Conservation (phyloP, 2,329 filamentous ascomycete genomes). For the Zymoseptoria ardabiliae region DNA sequence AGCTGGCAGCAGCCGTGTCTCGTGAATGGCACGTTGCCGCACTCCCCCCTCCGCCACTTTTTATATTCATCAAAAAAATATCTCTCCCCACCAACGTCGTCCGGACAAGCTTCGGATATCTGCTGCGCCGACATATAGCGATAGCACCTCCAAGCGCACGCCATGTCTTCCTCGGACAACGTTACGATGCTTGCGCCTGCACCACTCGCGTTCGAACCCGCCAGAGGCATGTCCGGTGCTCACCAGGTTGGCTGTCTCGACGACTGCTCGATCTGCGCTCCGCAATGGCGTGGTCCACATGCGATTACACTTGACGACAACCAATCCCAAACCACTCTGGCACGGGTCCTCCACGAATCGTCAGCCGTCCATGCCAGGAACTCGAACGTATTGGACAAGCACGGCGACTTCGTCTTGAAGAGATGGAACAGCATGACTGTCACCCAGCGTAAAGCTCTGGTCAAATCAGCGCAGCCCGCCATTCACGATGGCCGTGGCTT, state of each 20-base stretch:
- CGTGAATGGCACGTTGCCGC: background rate
- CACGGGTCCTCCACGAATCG: too few relatives aligned
- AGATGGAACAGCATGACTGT: slow-evolving; percentile 6
- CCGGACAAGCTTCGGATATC: background rate
- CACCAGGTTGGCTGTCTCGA: background rate
- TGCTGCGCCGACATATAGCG: background rate
- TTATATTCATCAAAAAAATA: background rate
- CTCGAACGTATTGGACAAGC: background rate
- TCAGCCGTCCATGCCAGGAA: too few relatives aligned
- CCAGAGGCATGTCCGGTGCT: background rate
- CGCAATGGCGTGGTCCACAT: background rate
- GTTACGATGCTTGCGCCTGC: background rate
- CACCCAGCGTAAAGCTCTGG: slow-evolving; percentile 3
- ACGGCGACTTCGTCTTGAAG: slow-evolving; percentile 7
- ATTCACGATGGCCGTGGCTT: slow-evolving; percentile 2
- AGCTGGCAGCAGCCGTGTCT: background rate
- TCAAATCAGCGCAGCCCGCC: slow-evolving; percentile 6
- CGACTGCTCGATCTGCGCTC: background rate
- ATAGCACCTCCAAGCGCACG: background rate
- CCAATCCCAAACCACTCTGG: background rate
- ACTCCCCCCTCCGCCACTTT: background rate
- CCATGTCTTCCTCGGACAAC: background rate
- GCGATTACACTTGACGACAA: background rate
- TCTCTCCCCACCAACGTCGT: background rate
- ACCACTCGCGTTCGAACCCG: background rate